Percentiles rank a stretch among this genome's conserved stretches.
phyloP scores from a whole-genome alignment of 371 early-diverging fungal genomes.

The Mortierella polycephala region DNA sequence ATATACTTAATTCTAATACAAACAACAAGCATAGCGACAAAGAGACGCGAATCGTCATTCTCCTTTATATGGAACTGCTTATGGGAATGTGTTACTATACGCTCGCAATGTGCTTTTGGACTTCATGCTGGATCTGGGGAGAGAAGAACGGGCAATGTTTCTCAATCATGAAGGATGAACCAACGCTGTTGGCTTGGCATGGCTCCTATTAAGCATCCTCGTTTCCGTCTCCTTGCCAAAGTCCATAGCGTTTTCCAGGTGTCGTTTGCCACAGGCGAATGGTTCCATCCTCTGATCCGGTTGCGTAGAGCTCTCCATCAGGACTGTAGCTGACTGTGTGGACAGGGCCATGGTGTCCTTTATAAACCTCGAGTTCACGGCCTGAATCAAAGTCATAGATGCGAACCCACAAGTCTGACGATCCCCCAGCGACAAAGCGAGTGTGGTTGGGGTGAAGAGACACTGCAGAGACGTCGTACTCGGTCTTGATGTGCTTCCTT shows the following conservation, averaged over 20 bases:
- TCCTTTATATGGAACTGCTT: too few species aligned
- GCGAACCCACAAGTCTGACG: slow-evolving; percentile 82
- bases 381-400: slow-evolving; percentile 81
- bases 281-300: slow-evolving; percentile 88
- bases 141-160: too few species aligned
- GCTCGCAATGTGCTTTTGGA: too few species aligned
- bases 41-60: too few species aligned
- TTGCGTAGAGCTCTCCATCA: slow-evolving; percentile 90
- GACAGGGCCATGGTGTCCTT: slow-evolving; percentile 91
- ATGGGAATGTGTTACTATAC: too few species aligned
- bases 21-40: too few species aligned
- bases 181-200: not conserved
- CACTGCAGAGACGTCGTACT: slow-evolving; percentile 78
- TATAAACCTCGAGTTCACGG: slow-evolving; percentile 78
- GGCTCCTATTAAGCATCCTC: slow-evolving; percentile 56
- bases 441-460: slow-evolving; percentile 82
- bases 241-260: slow-evolving; percentile 76
- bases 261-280: slow-evolving; percentile 82
- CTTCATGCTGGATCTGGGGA: too few species aligned
- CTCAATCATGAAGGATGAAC: too few species aligned
- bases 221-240: slow-evolving; percentile 71
- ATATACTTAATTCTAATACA: too few species aligned
- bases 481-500: slow-evolving; percentile 64
- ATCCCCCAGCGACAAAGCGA: slow-evolving; percentile 82
- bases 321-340: slow-evolving; percentile 91